Evolutionary conservation across 805 yeast genomes (phyloP), one percentile per base, ranked within the genome.

Genomic region (Dipodascus albidus): DNA sequence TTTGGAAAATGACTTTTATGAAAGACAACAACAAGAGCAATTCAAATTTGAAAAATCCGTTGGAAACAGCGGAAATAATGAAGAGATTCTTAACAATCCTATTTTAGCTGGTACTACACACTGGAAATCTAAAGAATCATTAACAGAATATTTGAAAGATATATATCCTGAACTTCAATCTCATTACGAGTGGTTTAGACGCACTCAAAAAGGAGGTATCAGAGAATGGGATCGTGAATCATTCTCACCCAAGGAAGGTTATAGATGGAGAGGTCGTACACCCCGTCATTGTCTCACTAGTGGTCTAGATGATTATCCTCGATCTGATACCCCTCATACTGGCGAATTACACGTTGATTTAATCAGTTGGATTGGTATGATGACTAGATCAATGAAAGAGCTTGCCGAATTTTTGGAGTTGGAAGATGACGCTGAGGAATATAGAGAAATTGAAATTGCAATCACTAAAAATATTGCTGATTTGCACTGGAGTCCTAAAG

Each of bases 221-320:
- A 81, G 77, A 9, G 90, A 84, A 54, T 86, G 86, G 68, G 90
- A 79, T 38, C 74, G 95, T 58, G 70, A 72, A 8, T 59, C 66
- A 21, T 70, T 74, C 20, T 75, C 83, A 2, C 56, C 64, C 21
- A 63, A 66, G 4, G 96, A 89, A 64, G 85, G 82, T 0, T 93
- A 85, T 66, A 75, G 96, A 65, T 93, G 99, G 99, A 78, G 88
- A 55, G 99, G 98, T 3, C 80, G 98, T 59, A 86, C 96, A 0
- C 71, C 74, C 20, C 78, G 82, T 2, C 96, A 87, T 62, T 86
- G 96, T 65, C 73, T 91, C 52, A 93, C 99, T 6, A 84, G 95
- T 67, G 99, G 99, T 0, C 67, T 93, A 38, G 99, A 93, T 67
- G 99, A 93, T 64, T 93, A 90, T 63, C 99, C 99, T 35, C 78